Percentiles rank a stretch among this genome's conserved stretches.
Conservation (phyloP, 2,329 filamentous ascomycete genomes). For the Sclerotinia sclerotiorum region DNA sequence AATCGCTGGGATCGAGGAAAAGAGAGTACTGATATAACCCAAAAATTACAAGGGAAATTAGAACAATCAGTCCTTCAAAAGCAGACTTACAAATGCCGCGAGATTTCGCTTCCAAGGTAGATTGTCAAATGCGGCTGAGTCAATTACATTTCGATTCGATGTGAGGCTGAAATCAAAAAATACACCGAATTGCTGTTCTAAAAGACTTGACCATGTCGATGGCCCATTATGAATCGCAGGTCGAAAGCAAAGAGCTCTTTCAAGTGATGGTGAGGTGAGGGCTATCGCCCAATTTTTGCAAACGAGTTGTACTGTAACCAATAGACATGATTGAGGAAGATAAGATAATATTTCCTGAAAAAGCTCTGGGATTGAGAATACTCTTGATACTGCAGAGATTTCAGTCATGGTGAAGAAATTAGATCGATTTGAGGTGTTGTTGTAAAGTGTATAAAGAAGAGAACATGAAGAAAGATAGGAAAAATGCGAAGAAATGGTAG, state of each 20-base stretch:
- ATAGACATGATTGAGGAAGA: slow-evolving; percentile 19
- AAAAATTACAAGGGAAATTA: background rate
- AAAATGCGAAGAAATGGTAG: background rate
- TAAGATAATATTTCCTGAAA: slow-evolving; percentile 15
- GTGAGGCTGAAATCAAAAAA: slow-evolving; percentile 11
- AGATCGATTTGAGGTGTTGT: background rate
- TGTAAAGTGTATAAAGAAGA: background rate
- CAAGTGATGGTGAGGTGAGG: slow-evolving; percentile 15
- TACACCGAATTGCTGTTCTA: slow-evolving; percentile 12
- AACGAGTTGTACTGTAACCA: background rate
- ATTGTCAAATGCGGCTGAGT: background rate
- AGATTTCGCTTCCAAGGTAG: slow-evolving; percentile 17
- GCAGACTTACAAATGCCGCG: slow-evolving; percentile 16
- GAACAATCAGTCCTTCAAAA: background rate
- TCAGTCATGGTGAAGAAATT: slow-evolving; percentile 1
- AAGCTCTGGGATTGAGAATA: slow-evolving; percentile 20
- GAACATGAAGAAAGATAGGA: background rate
- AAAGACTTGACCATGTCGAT: slow-evolving; percentile 14
- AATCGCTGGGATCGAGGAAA: background rate
- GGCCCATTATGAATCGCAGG: background rate
- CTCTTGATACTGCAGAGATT: slow-evolving; percentile 8
- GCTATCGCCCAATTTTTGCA: slow-evolving; percentile 16
- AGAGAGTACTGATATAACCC: background rate
- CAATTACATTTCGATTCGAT: background rate
- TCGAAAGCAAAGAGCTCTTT: slow-evolving; percentile 16